Evolutionary conservation across 441 rosid genomes (phyloP), one percentile per base, ranked within the genome.

Genomic region (Populus hybrid): DNA sequence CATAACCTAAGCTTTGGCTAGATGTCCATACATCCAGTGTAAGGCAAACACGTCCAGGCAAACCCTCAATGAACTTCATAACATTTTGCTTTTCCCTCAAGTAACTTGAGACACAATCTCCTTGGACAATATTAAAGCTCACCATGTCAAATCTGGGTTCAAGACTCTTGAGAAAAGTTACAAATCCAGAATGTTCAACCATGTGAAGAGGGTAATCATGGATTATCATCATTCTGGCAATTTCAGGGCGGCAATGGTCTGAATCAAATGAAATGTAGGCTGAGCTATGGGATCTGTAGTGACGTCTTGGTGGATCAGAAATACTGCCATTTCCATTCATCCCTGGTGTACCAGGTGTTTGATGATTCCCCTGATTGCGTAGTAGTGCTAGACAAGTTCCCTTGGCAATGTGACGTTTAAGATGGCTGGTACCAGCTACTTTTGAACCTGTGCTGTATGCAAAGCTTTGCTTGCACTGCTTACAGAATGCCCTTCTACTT

Each of bases 201-300:
- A 92, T 92, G 80, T 90, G 97, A 67, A 92, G 92, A 42, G 94
- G 94, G 75, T 90, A 92, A 72, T 89, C 92, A 59, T 92, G 97
- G 83, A 87, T 81, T 57, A 90, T 90, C 66, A 90, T 89, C 97
- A 92, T 92, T 85, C 78, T 88, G 1, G 91, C 92, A 75, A 89
- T 87, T 87, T 92, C 89, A 32, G 82, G 89, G 26, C 91, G 94
- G 78, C 89, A 88, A 14, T 83, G 88, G 69, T 90, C 94, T 81
- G 87, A 91, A 77, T 92, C 90, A 74, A 89, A 87, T 30, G 91
- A 28, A 30, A 67, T 30, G 16, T 67, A 67, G 35, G 70, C 34
- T 11, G 70, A 67, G 38, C 20, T 30, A 67, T 32, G 36, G 38
- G 70, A 26, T 30, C 70, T 11, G 70, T 67, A 67, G 14, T 35